Base-by-base conservation (phyloP, 2,329 filamentous ascomycete species). In the Aspergillus versicolor region DNA sequence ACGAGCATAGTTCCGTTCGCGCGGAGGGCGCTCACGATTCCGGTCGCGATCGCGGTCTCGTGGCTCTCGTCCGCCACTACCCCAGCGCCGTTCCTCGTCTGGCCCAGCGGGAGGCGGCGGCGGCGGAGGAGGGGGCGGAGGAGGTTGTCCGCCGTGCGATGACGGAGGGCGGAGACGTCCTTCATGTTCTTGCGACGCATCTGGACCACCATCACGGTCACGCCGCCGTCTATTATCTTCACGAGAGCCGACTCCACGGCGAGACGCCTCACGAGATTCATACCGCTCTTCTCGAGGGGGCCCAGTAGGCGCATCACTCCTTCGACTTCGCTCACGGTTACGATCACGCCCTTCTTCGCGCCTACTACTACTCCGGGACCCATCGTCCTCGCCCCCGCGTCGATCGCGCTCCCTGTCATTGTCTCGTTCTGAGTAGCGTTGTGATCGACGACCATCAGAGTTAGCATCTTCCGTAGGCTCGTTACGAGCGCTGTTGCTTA, bases 291-390 rank as follows among this genome's bases (percentile, higher is more conserved):
- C 65, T 30, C 65, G 65, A 43, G 62, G 54, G 41, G 58, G 57
- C 13, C 54, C 58, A n/a, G 57, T 56, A 9, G 64, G 65, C 27
- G 60, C 64, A 56, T 73, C 71, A 42, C 68, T 70, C 45, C 72
- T 63, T 21, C 73, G 73, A 45, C 61, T 70, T 37, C 70, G 70
- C 42, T 75, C 73, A 37, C 72, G 66, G 37, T 62, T 61, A 19
- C 74, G 73, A 24, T 75, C 73, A 42, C 72, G 69, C 32, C 68
- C 63, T 4, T 76, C 72, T 48, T 76, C 74, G 37, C 72, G 72
- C 54, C 72, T 70, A 44, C 57, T 66, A 44, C 64, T 67, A 30
- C 65, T 65, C 8, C 64, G 59, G 43, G 58, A 63, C 37, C 49
- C 58, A 49, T 61, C 63, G 3, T 71, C 66, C 1, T 75, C 71